A percentile compares a stretch with the other conserved stretches of the same genome.
These are phyloP conservation scores for Candida hungchunana DNA, from an alignment of 805 yeast species.

Conservation along the genomic window DNA sequence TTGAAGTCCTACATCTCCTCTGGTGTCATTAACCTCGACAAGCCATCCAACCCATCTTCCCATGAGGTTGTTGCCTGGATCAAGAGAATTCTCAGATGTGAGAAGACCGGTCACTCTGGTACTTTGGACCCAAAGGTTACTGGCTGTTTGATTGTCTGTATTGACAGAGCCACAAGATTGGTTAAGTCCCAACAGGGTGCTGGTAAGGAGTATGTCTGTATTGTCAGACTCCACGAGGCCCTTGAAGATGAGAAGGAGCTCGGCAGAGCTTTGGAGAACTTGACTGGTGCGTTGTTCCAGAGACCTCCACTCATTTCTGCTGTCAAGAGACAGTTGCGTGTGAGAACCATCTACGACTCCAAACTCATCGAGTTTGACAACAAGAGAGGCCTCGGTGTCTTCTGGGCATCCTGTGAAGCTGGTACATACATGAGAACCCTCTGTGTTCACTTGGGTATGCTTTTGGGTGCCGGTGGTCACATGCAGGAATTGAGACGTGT, in stretches of 20 bases:
- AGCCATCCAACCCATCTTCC: constrained; percentile 96
- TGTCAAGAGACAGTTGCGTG: constrained; percentile 97
- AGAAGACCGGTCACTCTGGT: constrained; percentile 99
- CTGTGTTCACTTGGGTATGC: constrained; percentile 98
- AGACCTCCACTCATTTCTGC: constrained; percentile 99
- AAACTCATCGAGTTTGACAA: constrained; percentile 94
- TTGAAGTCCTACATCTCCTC: constrained; percentile 83
- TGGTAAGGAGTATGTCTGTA: constrained; percentile 98
- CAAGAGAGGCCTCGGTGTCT: constrained; percentile 94
- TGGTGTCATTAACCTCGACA: constrained; percentile 96
- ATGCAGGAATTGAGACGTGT: constrained; percentile 99
- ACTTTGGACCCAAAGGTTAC: constrained; percentile 98
- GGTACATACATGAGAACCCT: constrained; percentile 99
- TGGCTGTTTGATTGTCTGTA: constrained; percentile 96
- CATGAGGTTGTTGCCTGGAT: constrained; percentile 99
- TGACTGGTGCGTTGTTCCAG: constrained; percentile 98
- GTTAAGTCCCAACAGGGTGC: constrained; percentile 99
- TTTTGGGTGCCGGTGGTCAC: constrained; percentile 98
- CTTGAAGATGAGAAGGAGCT: constrained; percentile 86
- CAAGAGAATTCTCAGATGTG: constrained; percentile 90
- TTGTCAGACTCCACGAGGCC: constrained; percentile 92
- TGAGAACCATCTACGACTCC: constrained; percentile 95
- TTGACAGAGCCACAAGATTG: constrained; percentile 96
- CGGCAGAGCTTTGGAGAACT: constrained; percentile 82
- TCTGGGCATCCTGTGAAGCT: constrained; percentile 99